phyloP scores from a whole-genome alignment of 2,329 filamentous ascomycete species.

The Diaporthe australafricana region DNA sequence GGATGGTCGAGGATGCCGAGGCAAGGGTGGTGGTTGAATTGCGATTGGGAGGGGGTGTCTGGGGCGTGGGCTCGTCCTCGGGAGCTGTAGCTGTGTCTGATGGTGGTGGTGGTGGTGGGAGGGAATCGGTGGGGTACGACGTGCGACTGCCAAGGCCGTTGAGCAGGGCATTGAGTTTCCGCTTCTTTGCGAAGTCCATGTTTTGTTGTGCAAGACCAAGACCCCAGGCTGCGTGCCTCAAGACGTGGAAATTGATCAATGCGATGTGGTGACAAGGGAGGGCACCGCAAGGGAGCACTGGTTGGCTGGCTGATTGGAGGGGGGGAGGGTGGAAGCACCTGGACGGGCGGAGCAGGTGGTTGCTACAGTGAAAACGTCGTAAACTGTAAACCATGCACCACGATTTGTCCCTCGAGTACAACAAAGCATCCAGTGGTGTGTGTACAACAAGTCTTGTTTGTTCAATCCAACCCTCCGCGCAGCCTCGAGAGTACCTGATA shows the following conservation, averaged over 20 bases:
- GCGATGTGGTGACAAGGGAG: conserved; percentile 23
- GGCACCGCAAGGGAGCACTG: conserved; percentile 7
- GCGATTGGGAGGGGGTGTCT: conserved; percentile 30
- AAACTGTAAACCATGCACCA: neutral
- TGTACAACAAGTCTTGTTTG: neutral
- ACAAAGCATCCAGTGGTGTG: conserved; percentile 1
- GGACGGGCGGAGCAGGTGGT: neutral
- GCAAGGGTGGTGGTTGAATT: conserved; percentile 32
- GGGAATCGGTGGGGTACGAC: conserved; percentile 42
- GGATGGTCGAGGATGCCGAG: conserved; percentile 36
- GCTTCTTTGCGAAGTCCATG: conserved; percentile 66
- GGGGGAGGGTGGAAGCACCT: neutral
- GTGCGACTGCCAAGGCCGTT: conserved; percentile 70
- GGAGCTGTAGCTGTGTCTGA: conserved; percentile 46
- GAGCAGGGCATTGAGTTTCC: conserved; percentile 83
- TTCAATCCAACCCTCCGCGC: neutral
- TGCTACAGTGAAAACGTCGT: conserved; percentile 2
- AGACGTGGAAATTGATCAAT: conserved; percentile 21
- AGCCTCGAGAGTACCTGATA: neutral
- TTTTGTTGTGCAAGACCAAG: neutral
- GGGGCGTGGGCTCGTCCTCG: conserved; percentile 48
- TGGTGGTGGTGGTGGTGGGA: conserved; percentile 49
- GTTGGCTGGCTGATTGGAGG: conserved; percentile 16
- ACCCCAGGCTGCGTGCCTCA: neutral
- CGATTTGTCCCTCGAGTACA: neutral